These are phyloP conservation scores for Fusarium fracticaudum DNA, from an alignment of 2,329 filamentous ascomycete species.

Conservation along the genomic window DNA sequence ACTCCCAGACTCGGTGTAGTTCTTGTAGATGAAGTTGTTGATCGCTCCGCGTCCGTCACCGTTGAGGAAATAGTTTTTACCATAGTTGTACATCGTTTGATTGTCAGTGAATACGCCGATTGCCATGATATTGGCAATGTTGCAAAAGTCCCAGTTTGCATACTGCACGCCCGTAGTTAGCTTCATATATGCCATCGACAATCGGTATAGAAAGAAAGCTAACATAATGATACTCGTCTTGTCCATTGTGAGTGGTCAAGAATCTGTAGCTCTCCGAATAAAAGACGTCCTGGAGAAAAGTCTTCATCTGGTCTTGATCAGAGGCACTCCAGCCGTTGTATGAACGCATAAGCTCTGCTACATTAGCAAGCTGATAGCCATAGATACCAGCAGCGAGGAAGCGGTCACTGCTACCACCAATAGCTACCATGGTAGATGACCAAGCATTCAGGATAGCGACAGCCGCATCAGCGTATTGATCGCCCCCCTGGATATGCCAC, in stretches of 20 bases:
- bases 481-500: neutral
- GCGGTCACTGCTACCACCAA: neutral
- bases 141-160: neutral
- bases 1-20: neutral
- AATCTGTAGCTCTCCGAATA: neutral
- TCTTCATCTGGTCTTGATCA: neutral
- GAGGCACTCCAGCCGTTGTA: neutral
- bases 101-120: neutral
- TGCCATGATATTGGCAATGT: neutral
- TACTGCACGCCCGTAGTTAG: neutral
- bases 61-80: neutral
- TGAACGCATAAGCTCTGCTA: neutral
- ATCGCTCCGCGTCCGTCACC: neutral
- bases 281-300: neutral
- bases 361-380: neutral
- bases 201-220: fast-evolving
- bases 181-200: fast-evolving
- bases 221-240: neutral
- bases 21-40: neutral
- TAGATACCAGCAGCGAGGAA: neutral
- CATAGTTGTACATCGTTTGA: neutral
- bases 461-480: neutral
- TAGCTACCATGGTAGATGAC: neutral
- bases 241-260: neutral
- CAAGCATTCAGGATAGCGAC: neutral